Evolutionary conservation across 73 alveolate species (phyloP).

Genomic region (Paramecium primaurelia): DNA sequence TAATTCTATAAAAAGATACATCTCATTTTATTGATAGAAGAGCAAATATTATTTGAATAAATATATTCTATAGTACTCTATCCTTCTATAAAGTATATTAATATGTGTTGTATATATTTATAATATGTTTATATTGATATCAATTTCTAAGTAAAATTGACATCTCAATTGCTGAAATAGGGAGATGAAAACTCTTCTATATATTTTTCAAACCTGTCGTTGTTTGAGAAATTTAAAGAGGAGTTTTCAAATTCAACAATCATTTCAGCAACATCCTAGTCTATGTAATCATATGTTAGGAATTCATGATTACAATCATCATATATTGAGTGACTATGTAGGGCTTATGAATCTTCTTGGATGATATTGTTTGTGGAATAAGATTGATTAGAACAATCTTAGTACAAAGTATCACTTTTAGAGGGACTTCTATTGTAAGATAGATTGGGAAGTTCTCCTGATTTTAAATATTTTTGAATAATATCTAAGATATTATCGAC

Average conservation of each 20-base stretch:
- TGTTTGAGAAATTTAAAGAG: background rate
- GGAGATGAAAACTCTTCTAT: background rate
- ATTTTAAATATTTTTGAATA: background rate
- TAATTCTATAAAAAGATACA: background rate
- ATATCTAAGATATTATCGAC: background rate
- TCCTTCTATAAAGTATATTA: background rate
- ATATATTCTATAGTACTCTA: background rate
- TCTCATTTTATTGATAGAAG: background rate
- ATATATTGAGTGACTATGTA: background rate
- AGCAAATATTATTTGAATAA: background rate
- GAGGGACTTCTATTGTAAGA: background rate
- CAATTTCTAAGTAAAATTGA: background rate
- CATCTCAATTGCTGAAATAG: background rate
- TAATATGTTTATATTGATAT: background rate
- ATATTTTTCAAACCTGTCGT: background rate
- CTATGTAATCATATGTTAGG: background rate
- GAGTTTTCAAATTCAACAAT: background rate
- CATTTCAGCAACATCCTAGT: background rate
- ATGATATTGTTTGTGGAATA: background rate
- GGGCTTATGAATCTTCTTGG: background rate
- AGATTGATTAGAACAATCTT: background rate
- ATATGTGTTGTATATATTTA: background rate
- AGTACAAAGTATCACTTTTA: background rate
- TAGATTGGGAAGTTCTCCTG: background rate
- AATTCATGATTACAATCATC: background rate